Percentiles rank a stretch among this genome's conserved stretches.
These are phyloP conservation scores for Mucor saturninus DNA, from an alignment of 371 early-diverging fungal species.

Conservation along the genomic window DNA sequence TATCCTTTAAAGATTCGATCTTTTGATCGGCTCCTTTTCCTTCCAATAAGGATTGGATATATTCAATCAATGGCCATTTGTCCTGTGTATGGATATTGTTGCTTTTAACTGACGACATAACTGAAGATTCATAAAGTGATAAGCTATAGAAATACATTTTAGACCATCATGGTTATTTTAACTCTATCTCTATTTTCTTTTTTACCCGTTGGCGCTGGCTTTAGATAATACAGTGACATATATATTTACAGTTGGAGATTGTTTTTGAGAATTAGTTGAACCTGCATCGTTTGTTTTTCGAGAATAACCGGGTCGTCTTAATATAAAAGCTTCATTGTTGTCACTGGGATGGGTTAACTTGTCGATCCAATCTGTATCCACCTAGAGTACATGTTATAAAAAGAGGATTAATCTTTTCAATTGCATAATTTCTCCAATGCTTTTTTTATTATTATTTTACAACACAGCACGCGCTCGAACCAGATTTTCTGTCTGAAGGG, in stretches of 20 bases:
- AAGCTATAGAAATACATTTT: slow-evolving; percentile 2
- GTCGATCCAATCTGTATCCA: slow-evolving; percentile 53
- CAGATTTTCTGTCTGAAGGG: slow-evolving; percentile 53
- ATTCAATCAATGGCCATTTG: slow-evolving; percentile 33
- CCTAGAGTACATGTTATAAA: slow-evolving; percentile 24
- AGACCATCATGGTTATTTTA: neutral
- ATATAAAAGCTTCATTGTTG: slow-evolving; percentile 7
- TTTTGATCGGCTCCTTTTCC: slow-evolving; percentile 37
- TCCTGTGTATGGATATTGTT: slow-evolving; percentile 5
- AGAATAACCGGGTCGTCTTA: slow-evolving; percentile 33
- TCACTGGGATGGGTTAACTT: slow-evolving; percentile 8
- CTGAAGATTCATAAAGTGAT: slow-evolving; percentile 5
- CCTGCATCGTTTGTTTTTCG: slow-evolving; percentile 16
- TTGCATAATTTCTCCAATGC: slow-evolving; percentile 6
- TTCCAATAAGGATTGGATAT: slow-evolving; percentile 29
- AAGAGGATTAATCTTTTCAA: neutral
- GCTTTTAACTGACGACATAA: neutral
- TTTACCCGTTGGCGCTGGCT: slow-evolving; percentile 29
- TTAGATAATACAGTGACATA: slow-evolving; percentile 45
- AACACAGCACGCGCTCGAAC: slow-evolving; percentile 68
- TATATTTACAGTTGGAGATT: slow-evolving; percentile 52
- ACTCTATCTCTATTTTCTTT: neutral
- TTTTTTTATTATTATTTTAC: slow-evolving; percentile 33
- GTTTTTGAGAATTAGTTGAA: slow-evolving; percentile 32
- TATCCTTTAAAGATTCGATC: slow-evolving; percentile 28